Conservation (phyloP, 2,329 filamentous ascomycete genomes). For the Fusarium tanahbumbuense region DNA sequence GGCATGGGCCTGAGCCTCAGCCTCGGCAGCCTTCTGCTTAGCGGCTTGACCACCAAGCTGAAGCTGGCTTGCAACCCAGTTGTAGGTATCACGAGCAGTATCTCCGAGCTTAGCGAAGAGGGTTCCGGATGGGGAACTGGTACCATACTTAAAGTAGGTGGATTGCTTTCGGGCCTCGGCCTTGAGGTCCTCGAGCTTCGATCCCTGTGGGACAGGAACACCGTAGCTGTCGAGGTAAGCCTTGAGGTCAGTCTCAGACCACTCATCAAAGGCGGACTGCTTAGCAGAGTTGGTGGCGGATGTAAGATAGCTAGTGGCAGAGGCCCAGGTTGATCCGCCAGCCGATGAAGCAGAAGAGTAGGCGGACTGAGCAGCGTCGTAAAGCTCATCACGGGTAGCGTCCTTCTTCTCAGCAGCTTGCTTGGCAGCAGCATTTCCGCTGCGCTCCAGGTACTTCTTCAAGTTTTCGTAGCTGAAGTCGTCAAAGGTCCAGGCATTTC, state of each 20-base stretch:
- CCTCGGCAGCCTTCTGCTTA: slow-evolving; percentile 59
- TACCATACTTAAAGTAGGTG: slow-evolving; percentile 82
- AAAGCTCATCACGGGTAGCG: slow-evolving; percentile 77
- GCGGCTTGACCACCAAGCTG: slow-evolving; percentile 61
- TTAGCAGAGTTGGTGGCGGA: slow-evolving; percentile 74
- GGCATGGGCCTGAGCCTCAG: slow-evolving; percentile 48
- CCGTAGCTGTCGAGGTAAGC: slow-evolving; percentile 84
- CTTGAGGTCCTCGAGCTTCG: slow-evolving; percentile 74
- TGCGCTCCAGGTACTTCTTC: slow-evolving; percentile 65
- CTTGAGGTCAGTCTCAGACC: slow-evolving; percentile 80
- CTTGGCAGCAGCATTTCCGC: slow-evolving; percentile 66
- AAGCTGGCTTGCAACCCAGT: slow-evolving; percentile 65
- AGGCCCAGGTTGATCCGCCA: slow-evolving; percentile 70
- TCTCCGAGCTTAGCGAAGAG: slow-evolving; percentile 72
- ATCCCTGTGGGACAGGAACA: slow-evolving; percentile 73
- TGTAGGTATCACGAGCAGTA: slow-evolving; percentile 59
- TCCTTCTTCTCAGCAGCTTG: slow-evolving; percentile 71
- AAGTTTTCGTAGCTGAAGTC: slow-evolving; percentile 79
- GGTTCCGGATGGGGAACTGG: slow-evolving; percentile 72
- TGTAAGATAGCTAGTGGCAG: slow-evolving; percentile 76
- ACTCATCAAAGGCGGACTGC: slow-evolving; percentile 75
- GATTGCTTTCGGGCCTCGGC: slow-evolving; percentile 78
- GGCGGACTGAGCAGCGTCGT: slow-evolving; percentile 71
- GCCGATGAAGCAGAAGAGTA: slow-evolving; percentile 70
- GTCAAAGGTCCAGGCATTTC: slow-evolving; percentile 82